These are phyloP conservation scores for Xenoacremonium recifei DNA, from an alignment of 2,329 filamentous ascomycete genomes.

Conservation along the genomic window DNA sequence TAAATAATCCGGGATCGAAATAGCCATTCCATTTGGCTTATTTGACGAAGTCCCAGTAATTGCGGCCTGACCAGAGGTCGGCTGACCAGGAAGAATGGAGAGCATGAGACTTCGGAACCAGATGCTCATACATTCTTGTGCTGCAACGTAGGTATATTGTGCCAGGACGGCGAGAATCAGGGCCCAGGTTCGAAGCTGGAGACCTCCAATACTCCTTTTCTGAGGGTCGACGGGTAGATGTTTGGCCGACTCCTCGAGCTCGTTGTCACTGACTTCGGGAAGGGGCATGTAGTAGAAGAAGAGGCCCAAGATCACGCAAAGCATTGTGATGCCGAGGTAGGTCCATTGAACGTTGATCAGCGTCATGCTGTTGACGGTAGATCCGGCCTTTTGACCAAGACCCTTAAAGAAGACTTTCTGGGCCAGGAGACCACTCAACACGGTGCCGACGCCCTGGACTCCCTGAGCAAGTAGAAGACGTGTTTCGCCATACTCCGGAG, in stretches of 20 bases:
- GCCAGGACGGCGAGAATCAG: slow-evolving; percentile 71
- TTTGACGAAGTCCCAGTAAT: slow-evolving; percentile 25
- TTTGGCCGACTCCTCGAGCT: slow-evolving; percentile 48
- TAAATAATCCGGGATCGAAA: slow-evolving; percentile 63
- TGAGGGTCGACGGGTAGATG: slow-evolving; percentile 49
- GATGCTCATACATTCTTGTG: slow-evolving; percentile 65
- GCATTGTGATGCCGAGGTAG: slow-evolving; percentile 75
- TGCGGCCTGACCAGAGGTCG: slow-evolving; percentile 17
- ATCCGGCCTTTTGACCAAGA: slow-evolving; percentile 39
- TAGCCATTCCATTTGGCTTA: slow-evolving; percentile 43
- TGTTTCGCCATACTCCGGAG: slow-evolving; percentile 69
- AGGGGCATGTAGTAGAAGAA: slow-evolving; percentile 69
- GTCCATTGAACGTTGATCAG: slow-evolving; percentile 81
- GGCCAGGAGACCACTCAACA: slow-evolving; percentile 70
- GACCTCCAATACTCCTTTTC: slow-evolving; percentile 47
- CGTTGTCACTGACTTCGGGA: slow-evolving; percentile 57
- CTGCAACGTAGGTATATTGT: slow-evolving; percentile 77
- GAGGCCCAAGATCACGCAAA: slow-evolving; percentile 68
- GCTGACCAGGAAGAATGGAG: slow-evolving; percentile 34
- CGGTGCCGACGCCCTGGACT: slow-evolving; percentile 71
- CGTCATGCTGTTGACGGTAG: slow-evolving; percentile 39
- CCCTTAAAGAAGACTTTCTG: slow-evolving; percentile 71
- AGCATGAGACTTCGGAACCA: slow-evolving; percentile 56
- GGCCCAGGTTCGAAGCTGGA: slow-evolving; percentile 54
- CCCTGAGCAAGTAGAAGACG: slow-evolving; percentile 74